phyloP scores from a whole-genome alignment of 805 yeast species.

The Wickerhamomyces hampshirensis region DNA sequence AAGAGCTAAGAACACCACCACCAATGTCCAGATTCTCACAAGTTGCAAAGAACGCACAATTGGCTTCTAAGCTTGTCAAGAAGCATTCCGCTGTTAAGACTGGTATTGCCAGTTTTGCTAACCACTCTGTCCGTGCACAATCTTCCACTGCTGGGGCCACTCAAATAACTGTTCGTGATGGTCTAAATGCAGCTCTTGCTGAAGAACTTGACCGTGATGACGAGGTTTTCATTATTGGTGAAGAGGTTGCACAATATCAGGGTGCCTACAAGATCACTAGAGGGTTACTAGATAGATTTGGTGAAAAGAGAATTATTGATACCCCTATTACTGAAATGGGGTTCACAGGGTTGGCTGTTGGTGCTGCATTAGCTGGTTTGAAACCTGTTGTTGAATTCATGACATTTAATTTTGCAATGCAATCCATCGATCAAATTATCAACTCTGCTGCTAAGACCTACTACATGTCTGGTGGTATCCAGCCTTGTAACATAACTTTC shows the following conservation, averaged over 20 bases:
- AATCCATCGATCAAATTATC: conserved; percentile 96
- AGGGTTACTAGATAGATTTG: conserved; percentile 85
- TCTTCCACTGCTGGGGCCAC: conserved; percentile 8
- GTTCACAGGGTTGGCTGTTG: conserved; percentile 92
- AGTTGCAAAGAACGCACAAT: conserved; percentile 16
- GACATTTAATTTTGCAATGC: conserved; percentile 99
- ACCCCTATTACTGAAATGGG: conserved; percentile 99
- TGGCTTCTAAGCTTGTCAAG: conserved; percentile 10
- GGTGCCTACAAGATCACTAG: conserved; percentile 98
- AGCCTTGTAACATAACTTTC: conserved; percentile 94
- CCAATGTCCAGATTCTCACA: conserved; percentile 8
- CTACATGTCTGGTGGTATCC: conserved; percentile 99
- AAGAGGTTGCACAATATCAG: conserved; percentile 98
- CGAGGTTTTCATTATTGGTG: conserved; percentile 93
- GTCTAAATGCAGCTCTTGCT: conserved; percentile 88
- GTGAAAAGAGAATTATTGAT: conserved; percentile 69
- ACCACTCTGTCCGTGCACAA: conserved; percentile 10
- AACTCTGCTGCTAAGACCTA: conserved; percentile 98
- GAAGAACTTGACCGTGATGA: conserved; percentile 97
- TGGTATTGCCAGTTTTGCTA: conserved; percentile 5
- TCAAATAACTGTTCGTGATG: conserved; percentile 90
- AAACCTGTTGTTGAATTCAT: conserved; percentile 97
- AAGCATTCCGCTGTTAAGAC: conserved; percentile 3
- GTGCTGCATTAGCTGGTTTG: conserved; percentile 71
- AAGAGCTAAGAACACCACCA: no score